Base-by-base conservation (phyloP, 2,329 filamentous ascomycete species). In the Venturia carpophila region DNA sequence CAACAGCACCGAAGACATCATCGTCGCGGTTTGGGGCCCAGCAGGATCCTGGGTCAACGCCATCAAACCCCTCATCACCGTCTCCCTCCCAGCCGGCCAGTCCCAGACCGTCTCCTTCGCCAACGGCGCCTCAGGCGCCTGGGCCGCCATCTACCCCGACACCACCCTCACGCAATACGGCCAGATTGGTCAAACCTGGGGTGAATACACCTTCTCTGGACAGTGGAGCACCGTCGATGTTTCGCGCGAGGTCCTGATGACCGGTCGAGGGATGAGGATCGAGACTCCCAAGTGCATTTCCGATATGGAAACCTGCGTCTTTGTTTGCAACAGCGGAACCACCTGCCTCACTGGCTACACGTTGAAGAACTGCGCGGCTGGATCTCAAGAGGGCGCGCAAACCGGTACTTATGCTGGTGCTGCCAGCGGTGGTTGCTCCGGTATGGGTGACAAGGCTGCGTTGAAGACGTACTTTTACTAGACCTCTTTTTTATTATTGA, bases 231-330 rank as follows among this genome's bases (percentile, higher is more conserved):
- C 74, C 47, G 75, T 79, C 65, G 75, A 80, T 68, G 72, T 80
- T 64, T 78, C 76, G 47, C 74, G 77, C 43, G 73, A 78, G 67
- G 73, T 79, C 71, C 78, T 78, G 71, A 80, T 79, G 78, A 68
- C 69, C 61, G 79, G 79, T 43, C 71, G 74, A 68, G 66, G 47
- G 61, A 78, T 80, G 72, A 70, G 69, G 63, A 71, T 75, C 65
- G 73, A 75, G 63, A 72, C 71, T 63, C 73, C 71, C 67, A 75
- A 77, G 66, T 81, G 79, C 71, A 69, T 71, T 15, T 74, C 76
- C 43, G 72, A 78, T 69, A 76, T 79, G 74, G 65, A 72, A 24
- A 73, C 68, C 5, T 81, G 79, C 70, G 76, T 76, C 60, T 81
- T 78, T 71, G 68, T 71, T 69, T 81, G 79, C 74, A 73, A 73